phyloP scores from a whole-genome alignment of 1,284 basidiomycete genomes.

The Irpex rosettiformis region DNA sequence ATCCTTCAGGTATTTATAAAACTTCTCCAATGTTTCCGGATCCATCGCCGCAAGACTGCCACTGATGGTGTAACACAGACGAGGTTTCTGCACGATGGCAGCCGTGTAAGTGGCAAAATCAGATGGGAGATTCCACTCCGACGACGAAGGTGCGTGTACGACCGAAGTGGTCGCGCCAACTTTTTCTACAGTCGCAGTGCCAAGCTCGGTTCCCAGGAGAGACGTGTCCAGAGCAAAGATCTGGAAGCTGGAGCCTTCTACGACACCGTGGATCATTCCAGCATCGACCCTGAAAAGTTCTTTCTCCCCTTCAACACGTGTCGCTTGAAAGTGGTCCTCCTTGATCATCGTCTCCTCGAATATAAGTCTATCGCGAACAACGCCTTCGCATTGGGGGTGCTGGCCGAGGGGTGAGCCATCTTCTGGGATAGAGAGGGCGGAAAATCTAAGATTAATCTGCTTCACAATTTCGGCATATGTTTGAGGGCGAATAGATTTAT shows the following conservation, averaged over 20 bases:
- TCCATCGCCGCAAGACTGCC: background rate
- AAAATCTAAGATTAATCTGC: background rate
- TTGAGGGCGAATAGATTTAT: background rate
- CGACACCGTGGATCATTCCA: constrained; percentile 9
- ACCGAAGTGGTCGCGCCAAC: background rate
- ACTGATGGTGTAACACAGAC: background rate
- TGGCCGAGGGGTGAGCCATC: background rate
- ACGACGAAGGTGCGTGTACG: background rate
- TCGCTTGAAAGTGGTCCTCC: background rate
- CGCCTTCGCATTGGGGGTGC: constrained; percentile 15
- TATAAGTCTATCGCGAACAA: constrained; percentile 11
- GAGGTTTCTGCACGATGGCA: background rate
- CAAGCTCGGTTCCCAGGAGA: background rate
- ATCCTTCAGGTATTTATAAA: background rate
- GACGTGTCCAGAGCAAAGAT: constrained; percentile 7
- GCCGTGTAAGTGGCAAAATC: background rate
- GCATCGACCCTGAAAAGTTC: constrained; percentile 6
- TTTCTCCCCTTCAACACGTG: background rate
- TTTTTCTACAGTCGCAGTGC: constrained; percentile 3
- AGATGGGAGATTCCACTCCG: background rate
- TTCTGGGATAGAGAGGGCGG: background rate
- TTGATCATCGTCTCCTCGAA: constrained; percentile 11
- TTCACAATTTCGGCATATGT: background rate
- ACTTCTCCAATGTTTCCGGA: background rate
- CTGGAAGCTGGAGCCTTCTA: constrained; percentile 6